phyloP scores from a whole-genome alignment of 108 stramenopile species.

The Schizochytrium sp. region DNA sequence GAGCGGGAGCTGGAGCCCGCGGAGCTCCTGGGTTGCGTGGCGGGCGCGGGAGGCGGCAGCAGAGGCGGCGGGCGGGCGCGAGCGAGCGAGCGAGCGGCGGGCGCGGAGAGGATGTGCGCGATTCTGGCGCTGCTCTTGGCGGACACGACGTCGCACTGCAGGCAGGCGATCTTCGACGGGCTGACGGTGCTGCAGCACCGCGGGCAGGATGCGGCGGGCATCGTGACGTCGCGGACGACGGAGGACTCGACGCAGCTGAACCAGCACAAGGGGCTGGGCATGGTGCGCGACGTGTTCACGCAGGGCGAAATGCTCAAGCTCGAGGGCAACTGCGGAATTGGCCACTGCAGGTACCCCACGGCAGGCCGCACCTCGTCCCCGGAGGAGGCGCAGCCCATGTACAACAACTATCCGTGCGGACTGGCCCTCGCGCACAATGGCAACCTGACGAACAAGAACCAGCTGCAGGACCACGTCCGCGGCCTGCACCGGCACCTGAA shows the following conservation, averaged over 20 bases:
- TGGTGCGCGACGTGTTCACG: slow-evolving; percentile 92
- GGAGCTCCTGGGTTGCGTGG: no score
- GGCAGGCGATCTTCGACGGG: slow-evolving; percentile 69
- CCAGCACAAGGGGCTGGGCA: slow-evolving; percentile 88
- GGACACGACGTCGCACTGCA: slow-evolving; percentile 28
- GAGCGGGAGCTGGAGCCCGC: no score
- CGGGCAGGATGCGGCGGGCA: slow-evolving; percentile 98
- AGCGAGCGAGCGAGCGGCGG: no score
- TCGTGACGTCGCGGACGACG: slow-evolving; percentile 59
- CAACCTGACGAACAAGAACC: slow-evolving; percentile 82
- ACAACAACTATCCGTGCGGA: slow-evolving; percentile 94
- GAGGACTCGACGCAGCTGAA: slow-evolving; percentile 65
- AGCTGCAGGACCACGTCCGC: slow-evolving; percentile 33
- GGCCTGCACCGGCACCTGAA: slow-evolving; percentile 68
- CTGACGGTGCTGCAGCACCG: slow-evolving; percentile 97
- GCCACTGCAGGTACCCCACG: slow-evolving; percentile 91
- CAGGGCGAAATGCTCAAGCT: slow-evolving; percentile 84
- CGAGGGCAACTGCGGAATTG: slow-evolving; percentile 79
- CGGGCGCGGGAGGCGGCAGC: no score
- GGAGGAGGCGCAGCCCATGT: slow-evolving; percentile 69
- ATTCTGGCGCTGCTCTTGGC: slow-evolving; percentile 76
- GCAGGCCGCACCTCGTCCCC: neutral
- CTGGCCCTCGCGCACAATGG: slow-evolving; percentile 97
- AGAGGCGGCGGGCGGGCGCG: no score
- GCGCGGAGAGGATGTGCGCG: slow-evolving; percentile 68